These are phyloP conservation scores for Bryoerythrophyllum caledonicum DNA, from an alignment of 225 moss, liverwort and hornwort species.

Conservation along the genomic window DNA sequence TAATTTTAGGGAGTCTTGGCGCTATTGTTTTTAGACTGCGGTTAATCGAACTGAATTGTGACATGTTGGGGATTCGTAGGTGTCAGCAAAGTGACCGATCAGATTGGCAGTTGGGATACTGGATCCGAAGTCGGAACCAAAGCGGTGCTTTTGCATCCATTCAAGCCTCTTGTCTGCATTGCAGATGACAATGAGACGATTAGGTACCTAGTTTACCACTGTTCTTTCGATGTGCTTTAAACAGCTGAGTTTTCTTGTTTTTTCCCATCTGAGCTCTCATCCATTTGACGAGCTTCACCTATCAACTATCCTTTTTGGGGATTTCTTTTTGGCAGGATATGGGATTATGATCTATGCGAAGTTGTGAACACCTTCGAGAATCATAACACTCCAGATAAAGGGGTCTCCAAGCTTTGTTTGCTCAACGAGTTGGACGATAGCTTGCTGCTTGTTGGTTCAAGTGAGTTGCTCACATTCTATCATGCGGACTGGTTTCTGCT, in stretches of 20 bases:
- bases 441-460: constrained; percentile 75
- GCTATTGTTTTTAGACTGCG: neutral
- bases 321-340: constrained; percentile 50
- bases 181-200: constrained; percentile 80
- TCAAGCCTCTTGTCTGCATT: constrained; percentile 66
- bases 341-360: constrained; percentile 64
- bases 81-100: constrained; percentile 73
- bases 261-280: neutral
- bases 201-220: constrained; percentile 35
- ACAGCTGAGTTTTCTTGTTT: neutral
- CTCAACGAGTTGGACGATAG: constrained; percentile 85
- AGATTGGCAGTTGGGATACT: constrained; percentile 73
- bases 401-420: constrained; percentile 73
- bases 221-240: neutral
- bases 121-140: constrained; percentile 70
- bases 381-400: constrained; percentile 77
- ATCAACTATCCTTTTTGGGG: neutral
- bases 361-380: constrained; percentile 76
- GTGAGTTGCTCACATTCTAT: constrained; percentile 38
- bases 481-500: neutral
- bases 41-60: neutral
- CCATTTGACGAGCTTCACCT: neutral
- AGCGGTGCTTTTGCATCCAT: constrained; percentile 76
- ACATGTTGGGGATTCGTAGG: constrained; percentile 32
- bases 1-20: neutral